phyloP scores from a whole-genome alignment of 1,284 basidiomycete genomes.

The Apiotrichum porosum region DNA sequence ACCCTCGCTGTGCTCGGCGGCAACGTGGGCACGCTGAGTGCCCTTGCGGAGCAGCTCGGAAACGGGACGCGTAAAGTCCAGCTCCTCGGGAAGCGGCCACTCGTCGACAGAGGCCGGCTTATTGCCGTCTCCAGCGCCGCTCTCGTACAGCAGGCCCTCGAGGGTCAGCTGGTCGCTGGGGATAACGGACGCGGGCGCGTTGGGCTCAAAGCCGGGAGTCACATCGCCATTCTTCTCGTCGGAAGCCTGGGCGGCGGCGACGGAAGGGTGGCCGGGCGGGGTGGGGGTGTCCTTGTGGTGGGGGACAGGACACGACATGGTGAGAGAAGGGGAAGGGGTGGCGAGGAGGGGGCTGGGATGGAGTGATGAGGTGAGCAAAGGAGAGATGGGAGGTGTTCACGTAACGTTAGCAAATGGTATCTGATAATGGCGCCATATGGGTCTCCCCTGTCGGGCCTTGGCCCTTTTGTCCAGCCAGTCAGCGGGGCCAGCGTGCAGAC shows the following conservation, averaged over 20 bases:
- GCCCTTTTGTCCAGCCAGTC: too few species aligned
- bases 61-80: slow-evolving; percentile 46
- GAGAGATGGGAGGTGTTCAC: not conserved
- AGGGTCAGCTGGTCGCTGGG: slow-evolving; percentile 2
- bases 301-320: slow-evolving; percentile 3
- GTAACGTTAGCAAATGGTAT: not conserved
- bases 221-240: not conserved
- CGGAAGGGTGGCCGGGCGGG: not conserved
- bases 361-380: not conserved
- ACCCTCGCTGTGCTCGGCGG: slow-evolving; percentile 59
- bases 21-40: slow-evolving; percentile 60
- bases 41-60: slow-evolving; percentile 54
- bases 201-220: slow-evolving; percentile 10
- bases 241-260: not conserved
- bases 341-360: not conserved
- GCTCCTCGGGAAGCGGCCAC: slow-evolving; percentile 25
- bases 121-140: slow-evolving; percentile 5
- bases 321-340: not conserved
- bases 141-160: slow-evolving; percentile 8
- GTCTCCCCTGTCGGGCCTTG: too few species aligned
- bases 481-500: too few species aligned
- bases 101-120: slow-evolving; percentile 19
- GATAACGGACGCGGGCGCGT: slow-evolving; percentile 10
- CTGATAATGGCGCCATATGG: not conserved
- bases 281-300: not conserved